These are phyloP conservation scores for Dovyalis caffra DNA, from an alignment of 345 rosid genomes.

Conservation along the genomic window DNA sequence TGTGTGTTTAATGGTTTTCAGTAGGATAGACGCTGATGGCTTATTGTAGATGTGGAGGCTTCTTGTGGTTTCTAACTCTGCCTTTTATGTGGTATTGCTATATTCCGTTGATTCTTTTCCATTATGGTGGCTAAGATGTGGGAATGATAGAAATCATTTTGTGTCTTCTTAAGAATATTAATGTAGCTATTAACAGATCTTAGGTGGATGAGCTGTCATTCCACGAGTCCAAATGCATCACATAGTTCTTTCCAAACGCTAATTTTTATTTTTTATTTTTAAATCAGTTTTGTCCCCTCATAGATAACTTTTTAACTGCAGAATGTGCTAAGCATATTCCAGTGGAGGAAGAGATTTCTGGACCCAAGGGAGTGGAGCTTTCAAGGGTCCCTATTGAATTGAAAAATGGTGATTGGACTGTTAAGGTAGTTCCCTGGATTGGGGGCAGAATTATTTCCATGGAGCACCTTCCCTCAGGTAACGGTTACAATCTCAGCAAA, in stretches of 20 bases:
- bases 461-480: conserved; percentile 91
- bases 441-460: conserved; percentile 93
- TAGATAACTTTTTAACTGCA: conserved; percentile 31
- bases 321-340: conserved; percentile 59
- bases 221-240: background rate
- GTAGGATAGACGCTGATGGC: too few relatives aligned
- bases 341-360: conserved; percentile 50
- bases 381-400: conserved; percentile 60
- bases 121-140: background rate
- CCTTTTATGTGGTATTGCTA: background rate
- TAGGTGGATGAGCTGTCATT: too few relatives aligned
- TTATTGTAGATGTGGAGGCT: too few relatives aligned
- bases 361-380: conserved; percentile 63
- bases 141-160: background rate
- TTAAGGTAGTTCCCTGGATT: conserved; percentile 83
- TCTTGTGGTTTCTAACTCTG: too few relatives aligned
- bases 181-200: too few relatives aligned
- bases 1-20: too few relatives aligned
- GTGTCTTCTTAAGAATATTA: background rate
- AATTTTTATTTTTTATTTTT: background rate
- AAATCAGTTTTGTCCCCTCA: background rate
- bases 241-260: background rate
- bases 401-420: conserved; percentile 67
- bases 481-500: background rate
- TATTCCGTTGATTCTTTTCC: background rate